These are phyloP conservation scores for Helenozyma baotianmanensis DNA, from an alignment of 805 yeast genomes.

Conservation along the genomic window DNA sequence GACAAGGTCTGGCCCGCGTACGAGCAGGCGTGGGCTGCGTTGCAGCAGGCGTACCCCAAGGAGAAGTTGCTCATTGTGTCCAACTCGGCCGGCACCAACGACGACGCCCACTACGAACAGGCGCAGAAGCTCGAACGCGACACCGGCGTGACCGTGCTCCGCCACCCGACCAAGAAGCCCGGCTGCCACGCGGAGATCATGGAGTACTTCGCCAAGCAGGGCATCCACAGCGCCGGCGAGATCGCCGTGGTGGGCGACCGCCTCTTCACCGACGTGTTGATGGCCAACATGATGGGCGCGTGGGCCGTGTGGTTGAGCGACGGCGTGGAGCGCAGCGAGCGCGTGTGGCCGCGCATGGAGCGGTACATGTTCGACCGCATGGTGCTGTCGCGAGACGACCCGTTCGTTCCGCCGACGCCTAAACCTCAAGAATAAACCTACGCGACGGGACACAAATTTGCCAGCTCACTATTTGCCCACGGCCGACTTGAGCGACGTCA, in stretches of 20 bases:
- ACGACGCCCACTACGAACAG: constrained; percentile 55
- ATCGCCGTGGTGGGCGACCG: constrained; percentile 90
- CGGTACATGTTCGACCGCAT: constrained; percentile 30
- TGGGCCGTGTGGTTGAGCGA: constrained; percentile 77
- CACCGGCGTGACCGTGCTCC: constrained; percentile 65
- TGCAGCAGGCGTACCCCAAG: constrained; percentile 55
- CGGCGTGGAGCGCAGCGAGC: constrained; percentile 61
- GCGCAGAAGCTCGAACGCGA: constrained; percentile 58
- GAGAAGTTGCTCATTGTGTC: constrained; percentile 72
- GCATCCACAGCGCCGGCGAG: constrained; percentile 47
- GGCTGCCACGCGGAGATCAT: constrained; percentile 71
- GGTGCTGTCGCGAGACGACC: constrained; percentile 11
- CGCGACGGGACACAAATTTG: too few species aligned
- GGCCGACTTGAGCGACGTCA: constrained; percentile 27
- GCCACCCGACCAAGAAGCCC: constrained; percentile 76
- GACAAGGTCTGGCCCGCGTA: constrained; percentile 79
- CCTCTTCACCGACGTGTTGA: constrained; percentile 81
- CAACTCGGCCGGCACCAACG: constrained; percentile 89
- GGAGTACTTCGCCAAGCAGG: constrained; percentile 50
- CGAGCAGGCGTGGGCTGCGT: constrained; percentile 46
- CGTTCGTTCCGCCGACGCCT: constrained; percentile 17
- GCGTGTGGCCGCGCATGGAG: constrained; percentile 51
- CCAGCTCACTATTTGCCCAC: constrained; percentile 22
- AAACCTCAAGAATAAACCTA: background rate
- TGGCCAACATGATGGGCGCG: constrained; percentile 93